A percentile compares a stretch with the other conserved stretches of the same genome.
phyloP scores from a whole-genome alignment of 768 basidiomycete genomes.

The Lyophyllum semitale region DNA sequence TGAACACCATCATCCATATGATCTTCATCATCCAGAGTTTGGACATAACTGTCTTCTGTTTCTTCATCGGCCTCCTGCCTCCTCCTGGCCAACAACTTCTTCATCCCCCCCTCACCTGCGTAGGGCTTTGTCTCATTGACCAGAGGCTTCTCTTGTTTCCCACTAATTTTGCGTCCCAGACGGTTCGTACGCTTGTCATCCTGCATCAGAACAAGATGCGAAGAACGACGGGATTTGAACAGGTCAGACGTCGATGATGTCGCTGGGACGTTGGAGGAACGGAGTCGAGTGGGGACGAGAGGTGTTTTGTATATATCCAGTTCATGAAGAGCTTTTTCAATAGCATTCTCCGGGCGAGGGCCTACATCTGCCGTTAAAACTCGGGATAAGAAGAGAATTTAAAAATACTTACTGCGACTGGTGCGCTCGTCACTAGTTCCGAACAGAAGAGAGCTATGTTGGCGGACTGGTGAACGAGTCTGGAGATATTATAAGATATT shows the following conservation, averaged over 20 bases:
- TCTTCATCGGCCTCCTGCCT: slow-evolving; percentile 58
- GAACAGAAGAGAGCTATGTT: slow-evolving; percentile 55
- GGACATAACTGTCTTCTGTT: slow-evolving; percentile 18
- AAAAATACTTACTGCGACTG: slow-evolving; percentile 29
- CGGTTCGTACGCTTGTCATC: slow-evolving; percentile 55
- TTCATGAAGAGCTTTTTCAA: slow-evolving; percentile 70
- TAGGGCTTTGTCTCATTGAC: slow-evolving; percentile 72
- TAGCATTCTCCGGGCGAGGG: slow-evolving; percentile 45
- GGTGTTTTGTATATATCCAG: slow-evolving; percentile 81
- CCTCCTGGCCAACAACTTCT: slow-evolving; percentile 68
- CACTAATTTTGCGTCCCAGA: slow-evolving; percentile 40
- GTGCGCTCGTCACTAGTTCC: slow-evolving; percentile 34
- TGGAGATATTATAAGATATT: slow-evolving; percentile 22
- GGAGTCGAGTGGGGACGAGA: slow-evolving; percentile 63
- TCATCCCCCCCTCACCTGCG: slow-evolving; percentile 77
- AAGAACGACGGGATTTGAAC: slow-evolving; percentile 54
- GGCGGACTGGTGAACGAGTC: slow-evolving; percentile 52
- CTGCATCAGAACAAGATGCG: slow-evolving; percentile 56
- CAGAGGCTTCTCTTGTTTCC: slow-evolving; percentile 39
- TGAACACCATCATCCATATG: slow-evolving; percentile 26
- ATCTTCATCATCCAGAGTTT: slow-evolving; percentile 29
- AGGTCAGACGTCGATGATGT: slow-evolving; percentile 51
- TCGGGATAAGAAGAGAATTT: neutral
- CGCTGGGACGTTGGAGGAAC: slow-evolving; percentile 32
- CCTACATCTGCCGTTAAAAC: slow-evolving; percentile 9